Conservation (phyloP, 768 basidiomycete species). For the Amanita fuliginea region DNA sequence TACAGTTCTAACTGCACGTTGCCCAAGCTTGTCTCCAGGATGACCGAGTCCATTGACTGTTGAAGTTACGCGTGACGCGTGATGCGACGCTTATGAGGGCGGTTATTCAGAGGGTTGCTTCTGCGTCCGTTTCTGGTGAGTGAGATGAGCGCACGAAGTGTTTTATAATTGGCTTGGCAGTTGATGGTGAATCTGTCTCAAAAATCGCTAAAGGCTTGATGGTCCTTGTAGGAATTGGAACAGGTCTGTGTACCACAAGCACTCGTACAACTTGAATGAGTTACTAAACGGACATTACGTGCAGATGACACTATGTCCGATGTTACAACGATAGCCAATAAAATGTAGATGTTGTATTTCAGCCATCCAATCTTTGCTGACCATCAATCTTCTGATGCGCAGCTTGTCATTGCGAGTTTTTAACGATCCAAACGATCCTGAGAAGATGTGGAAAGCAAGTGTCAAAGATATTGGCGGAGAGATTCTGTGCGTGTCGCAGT, state of each 20-base stretch:
- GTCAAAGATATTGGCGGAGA: conserved; percentile 87
- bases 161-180: conserved; percentile 25
- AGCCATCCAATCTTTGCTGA: conserved; percentile 1
- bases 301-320: conserved; percentile 77
- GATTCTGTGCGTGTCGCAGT: conserved; percentile 90
- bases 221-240: conserved; percentile 84
- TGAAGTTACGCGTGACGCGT: neutral
- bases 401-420: conserved; percentile 72
- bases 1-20: conserved; percentile 86
- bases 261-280: neutral
- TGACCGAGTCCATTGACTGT: conserved; percentile 43
- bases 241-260: conserved; percentile 34
- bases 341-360: conserved; percentile 42
- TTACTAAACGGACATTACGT: conserved; percentile 9
- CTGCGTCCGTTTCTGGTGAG: conserved; percentile 75
- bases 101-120: conserved; percentile 72
- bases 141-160: conserved; percentile 4
- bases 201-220: conserved; percentile 78
- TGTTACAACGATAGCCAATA: conserved; percentile 61
- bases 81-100: conserved; percentile 46
- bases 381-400: neutral
- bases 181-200: conserved; percentile 71
- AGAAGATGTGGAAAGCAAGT: conserved; percentile 75
- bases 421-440: conserved; percentile 38
- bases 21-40: conserved; percentile 78